Evolutionary conservation across 768 basidiomycete species (phyloP).

Genomic region (Dendrothele bispora): DNA sequence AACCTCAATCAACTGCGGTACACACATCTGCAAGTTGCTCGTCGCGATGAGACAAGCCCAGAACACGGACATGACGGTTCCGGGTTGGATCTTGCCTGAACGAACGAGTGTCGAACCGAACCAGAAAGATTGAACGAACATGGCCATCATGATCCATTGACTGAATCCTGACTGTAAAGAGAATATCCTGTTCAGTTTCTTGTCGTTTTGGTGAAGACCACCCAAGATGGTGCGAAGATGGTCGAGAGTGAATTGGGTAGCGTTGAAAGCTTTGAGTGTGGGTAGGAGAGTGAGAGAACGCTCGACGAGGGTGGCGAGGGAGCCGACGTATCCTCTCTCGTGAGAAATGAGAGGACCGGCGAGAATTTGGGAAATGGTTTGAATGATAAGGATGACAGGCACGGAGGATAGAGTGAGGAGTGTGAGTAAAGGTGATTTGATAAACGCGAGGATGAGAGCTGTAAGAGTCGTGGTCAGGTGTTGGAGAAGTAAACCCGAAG

Average conservation of each 20-base stretch:
- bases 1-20: slow-evolving; percentile 77
- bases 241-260: slow-evolving; percentile 42
- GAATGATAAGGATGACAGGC: slow-evolving; percentile 77
- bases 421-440: slow-evolving; percentile 78
- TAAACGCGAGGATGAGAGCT: slow-evolving; percentile 80
- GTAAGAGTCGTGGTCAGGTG: slow-evolving; percentile 78
- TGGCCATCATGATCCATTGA: slow-evolving; percentile 84
- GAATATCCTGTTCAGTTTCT: slow-evolving; percentile 70
- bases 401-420: slow-evolving; percentile 91
- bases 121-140: slow-evolving; percentile 98
- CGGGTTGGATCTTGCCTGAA: slow-evolving; percentile 64
- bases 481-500: slow-evolving; percentile 76
- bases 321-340: slow-evolving; percentile 67
- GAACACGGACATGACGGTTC: slow-evolving; percentile 94
- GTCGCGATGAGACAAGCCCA: slow-evolving; percentile 95
- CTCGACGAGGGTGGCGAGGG: slow-evolving; percentile 79
- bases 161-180: slow-evolving; percentile 63
- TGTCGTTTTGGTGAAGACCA: slow-evolving; percentile 45
- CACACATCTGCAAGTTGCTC: slow-evolving; percentile 81
- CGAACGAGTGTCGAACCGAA: slow-evolving; percentile 88
- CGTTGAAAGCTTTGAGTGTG: slow-evolving; percentile 88
- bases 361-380: slow-evolving; percentile 69
- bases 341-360: slow-evolving; percentile 64
- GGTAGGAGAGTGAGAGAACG: slow-evolving; percentile 74
- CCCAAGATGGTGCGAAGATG: slow-evolving; percentile 49